Base-by-base conservation (phyloP, 192 early-diverging fungal genomes). In the Funneliformis geosporum region DNA sequence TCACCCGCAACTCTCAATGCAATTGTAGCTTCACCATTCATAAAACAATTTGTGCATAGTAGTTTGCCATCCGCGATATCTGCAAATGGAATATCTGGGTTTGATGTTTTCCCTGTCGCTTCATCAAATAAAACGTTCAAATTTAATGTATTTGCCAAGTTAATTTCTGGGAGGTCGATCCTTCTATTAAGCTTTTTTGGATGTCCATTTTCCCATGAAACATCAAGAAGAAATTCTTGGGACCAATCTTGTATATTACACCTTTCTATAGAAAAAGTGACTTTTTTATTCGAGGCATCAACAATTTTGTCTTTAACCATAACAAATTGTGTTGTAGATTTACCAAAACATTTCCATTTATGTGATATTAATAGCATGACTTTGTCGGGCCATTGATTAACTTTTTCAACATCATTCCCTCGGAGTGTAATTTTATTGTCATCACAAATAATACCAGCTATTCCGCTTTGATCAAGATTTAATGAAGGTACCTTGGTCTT, bases 321-420 rank as follows among this genome's bases (percentile, higher is more conserved):
- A 64, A 39, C 62, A 44, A 23, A 64, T 76, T 76, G 74, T 9
- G 60, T 61, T 0, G 60, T 44, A 5, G 12, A 18, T 76, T 76
- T n/a, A 39, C 75, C 75, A 43, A 64, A 76, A 14, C 75, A 76
- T 40, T 76, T 27, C 59, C 60, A 62, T 64, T 76, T 60, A 12
- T 76, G 33, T 5, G 10, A 38, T 4, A 76, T 64, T 33, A 76
- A 40, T 62, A 76, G 11, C 16, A 76, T 76, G 7, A 76, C 60
- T 5, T 76, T 76, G 1, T 39, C 59, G 14, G 75, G 75, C 75
- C 75, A 76, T 40, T 60, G 21, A 0, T 43, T 18, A 23, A 76
- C 10, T 11, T 18, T 21, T 25, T 76, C 4, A 5, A 60, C 5
- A 27, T 76, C 60, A 8, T 33, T 43, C 42, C 62, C 10, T 5